Evolutionary conservation across 345 rosid species (phyloP).

Genomic region (Eucalyptus polyanthemos): DNA sequence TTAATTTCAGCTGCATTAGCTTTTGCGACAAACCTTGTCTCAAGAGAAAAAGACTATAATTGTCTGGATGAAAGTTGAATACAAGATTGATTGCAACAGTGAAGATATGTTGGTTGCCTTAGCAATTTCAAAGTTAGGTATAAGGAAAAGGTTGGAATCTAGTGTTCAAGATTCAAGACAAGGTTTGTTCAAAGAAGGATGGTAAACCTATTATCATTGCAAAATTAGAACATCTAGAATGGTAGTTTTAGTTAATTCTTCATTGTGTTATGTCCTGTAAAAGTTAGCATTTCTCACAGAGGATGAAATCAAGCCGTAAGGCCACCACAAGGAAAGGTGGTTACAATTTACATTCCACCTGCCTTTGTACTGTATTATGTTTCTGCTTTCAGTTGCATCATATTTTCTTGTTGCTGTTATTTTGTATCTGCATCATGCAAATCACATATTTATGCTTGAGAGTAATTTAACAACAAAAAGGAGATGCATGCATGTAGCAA

Average conservation of each 20-base stretch:
- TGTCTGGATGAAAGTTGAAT: not conserved
- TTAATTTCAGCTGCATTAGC: not conserved
- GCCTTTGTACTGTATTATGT: not conserved
- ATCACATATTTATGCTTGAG: not conserved
- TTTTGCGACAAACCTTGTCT: not conserved
- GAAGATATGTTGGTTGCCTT: conserved; percentile 2
- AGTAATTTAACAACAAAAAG: not conserved
- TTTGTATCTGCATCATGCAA: not conserved
- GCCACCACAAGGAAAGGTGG: conserved; percentile 4
- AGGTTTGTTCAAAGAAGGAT: conserved; percentile 6
- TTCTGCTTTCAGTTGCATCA: not conserved
- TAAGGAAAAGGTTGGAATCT: not conserved
- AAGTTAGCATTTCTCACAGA: conserved; percentile 7
- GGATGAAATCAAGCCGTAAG: not conserved
- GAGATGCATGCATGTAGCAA: not conserved
- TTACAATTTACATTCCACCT: not conserved
- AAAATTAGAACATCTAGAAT: conserved; percentile 3
- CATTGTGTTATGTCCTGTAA: conserved; percentile 10
- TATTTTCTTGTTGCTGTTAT: not conserved
- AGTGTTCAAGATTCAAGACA: not conserved
- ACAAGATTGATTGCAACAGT: not conserved
- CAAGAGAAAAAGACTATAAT: not conserved
- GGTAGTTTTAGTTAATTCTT: conserved; percentile 15
- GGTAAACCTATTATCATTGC: conserved; percentile 7
- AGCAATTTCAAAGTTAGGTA: conserved; percentile 24